Percentiles rank a stretch among this genome's conserved stretches.
phyloP scores from a whole-genome alignment of 176 grass and related monocot genomes.

The Melocanna baccifera region DNA sequence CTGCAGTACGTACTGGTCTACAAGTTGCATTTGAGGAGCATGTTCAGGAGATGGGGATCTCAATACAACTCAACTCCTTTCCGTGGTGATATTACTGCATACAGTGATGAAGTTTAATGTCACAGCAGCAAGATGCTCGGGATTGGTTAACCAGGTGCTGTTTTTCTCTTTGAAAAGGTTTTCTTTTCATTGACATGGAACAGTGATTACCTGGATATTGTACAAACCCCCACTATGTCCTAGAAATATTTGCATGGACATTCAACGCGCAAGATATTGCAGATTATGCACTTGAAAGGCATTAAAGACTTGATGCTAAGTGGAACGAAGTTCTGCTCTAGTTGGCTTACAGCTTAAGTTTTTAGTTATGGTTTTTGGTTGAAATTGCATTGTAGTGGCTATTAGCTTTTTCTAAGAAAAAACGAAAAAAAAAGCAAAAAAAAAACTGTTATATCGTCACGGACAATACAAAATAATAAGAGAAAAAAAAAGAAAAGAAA shows the following conservation, averaged over 20 bases:
- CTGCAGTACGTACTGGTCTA: neutral
- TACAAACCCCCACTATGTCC: neutral
- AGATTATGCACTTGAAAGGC: neutral
- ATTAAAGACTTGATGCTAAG: no score
- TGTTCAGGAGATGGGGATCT: neutral
- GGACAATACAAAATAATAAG: no score
- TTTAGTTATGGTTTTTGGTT: no score
- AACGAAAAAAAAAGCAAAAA: no score
- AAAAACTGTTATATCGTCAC: no score
- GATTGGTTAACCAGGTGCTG: neutral
- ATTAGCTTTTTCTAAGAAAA: no score
- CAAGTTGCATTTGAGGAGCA: neutral
- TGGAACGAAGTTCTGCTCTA: no score
- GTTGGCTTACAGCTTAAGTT: no score
- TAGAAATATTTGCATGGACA: neutral
- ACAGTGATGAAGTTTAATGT: neutral
- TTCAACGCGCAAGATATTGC: neutral
- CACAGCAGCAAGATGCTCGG: neutral
- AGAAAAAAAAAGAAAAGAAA: no score
- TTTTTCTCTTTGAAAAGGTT: neutral
- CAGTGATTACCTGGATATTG: neutral
- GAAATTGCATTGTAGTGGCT: no score
- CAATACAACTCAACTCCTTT: neutral
- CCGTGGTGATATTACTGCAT: neutral
- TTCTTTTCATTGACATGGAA: neutral